phyloP scores from a whole-genome alignment of 2,329 filamentous ascomycete species.

The Talaromyces sp. region DNA sequence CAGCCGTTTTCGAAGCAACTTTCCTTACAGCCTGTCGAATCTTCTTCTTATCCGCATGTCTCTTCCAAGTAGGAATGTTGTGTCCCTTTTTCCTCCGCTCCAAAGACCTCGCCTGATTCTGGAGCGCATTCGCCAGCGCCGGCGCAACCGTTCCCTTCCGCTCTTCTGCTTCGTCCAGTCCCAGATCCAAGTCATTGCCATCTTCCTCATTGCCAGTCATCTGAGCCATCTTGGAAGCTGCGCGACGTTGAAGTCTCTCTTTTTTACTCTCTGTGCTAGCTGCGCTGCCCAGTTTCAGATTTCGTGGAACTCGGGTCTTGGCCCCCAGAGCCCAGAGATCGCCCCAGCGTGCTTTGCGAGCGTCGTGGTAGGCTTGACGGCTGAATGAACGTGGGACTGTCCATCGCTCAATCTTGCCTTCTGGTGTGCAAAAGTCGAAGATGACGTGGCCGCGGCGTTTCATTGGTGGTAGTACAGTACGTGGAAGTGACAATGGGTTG shows the following conservation, averaged over 20 bases:
- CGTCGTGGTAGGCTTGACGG: conserved; percentile 82
- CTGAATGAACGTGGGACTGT: conserved; percentile 79
- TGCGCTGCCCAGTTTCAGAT: conserved; percentile 56
- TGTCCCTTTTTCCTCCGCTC: conserved; percentile 32
- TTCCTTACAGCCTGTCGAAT: conserved; percentile 39
- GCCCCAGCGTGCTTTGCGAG: conserved; percentile 85
- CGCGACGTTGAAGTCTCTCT: conserved; percentile 37
- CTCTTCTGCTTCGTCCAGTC: conserved; percentile 12
- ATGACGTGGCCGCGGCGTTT: conserved; percentile 87
- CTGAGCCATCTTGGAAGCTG: conserved; percentile 28
- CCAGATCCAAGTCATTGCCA: conserved; percentile 11
- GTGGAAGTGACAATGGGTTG: conserved; percentile 68
- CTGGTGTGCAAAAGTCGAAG: conserved; percentile 84
- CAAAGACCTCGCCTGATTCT: conserved; percentile 18
- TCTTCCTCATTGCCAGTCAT: conserved; percentile 16
- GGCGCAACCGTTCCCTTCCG: conserved; percentile 6
- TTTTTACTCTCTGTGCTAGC: conserved; percentile 40
- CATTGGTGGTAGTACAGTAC: conserved; percentile 72
- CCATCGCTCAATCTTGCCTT: conserved; percentile 86
- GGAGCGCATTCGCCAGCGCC: conserved; percentile 7
- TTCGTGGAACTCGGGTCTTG: conserved; percentile 70
- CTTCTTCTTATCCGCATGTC: conserved; percentile 44
- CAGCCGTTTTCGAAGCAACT: conserved; percentile 1
- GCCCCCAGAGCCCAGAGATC: conserved; percentile 94
- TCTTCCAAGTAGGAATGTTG: conserved; percentile 41